Conservation (phyloP, 805 yeast species). For the Lachancea kluyveri region DNA sequence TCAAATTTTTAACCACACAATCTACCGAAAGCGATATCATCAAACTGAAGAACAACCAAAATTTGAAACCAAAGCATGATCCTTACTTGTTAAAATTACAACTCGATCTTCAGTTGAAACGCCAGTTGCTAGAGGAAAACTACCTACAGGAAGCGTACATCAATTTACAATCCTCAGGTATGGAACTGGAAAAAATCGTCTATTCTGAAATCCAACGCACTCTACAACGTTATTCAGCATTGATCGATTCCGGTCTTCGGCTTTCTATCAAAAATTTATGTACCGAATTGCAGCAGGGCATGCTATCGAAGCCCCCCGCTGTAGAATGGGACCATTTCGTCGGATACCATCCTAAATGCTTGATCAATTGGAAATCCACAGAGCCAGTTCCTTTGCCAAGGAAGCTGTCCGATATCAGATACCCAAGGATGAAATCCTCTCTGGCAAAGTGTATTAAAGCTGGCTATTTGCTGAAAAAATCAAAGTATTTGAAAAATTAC, state of each 20-base stretch:
- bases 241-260: conserved; percentile 48
- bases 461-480: conserved; percentile 54
- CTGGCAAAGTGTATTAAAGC: conserved; percentile 50
- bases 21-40: conserved; percentile 22
- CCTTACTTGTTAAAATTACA: conserved; percentile 58
- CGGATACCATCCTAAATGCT: conserved; percentile 36
- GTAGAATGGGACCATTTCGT: conserved; percentile 70
- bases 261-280: conserved; percentile 48
- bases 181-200: conserved; percentile 57
- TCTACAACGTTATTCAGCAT: conserved; percentile 43
- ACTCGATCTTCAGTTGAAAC: conserved; percentile 59
- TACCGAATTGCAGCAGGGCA: conserved; percentile 38
- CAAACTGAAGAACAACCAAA: conserved; percentile 15
- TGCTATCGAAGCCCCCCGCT: conserved; percentile 48
- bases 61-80: conserved; percentile 41
- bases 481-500: conserved; percentile 55
- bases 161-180: conserved; percentile 59
- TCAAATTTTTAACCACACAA: conserved; percentile 36
- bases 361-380: conserved; percentile 34
- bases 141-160: conserved; percentile 59
- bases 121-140: conserved; percentile 55
- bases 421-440: conserved; percentile 47
- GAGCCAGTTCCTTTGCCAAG: conserved; percentile 38
- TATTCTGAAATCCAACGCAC: conserved; percentile 56
- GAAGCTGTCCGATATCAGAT: conserved; percentile 44